phyloP scores from a whole-genome alignment of 2,329 filamentous ascomycete species.

The Fusarium cicatricum region DNA sequence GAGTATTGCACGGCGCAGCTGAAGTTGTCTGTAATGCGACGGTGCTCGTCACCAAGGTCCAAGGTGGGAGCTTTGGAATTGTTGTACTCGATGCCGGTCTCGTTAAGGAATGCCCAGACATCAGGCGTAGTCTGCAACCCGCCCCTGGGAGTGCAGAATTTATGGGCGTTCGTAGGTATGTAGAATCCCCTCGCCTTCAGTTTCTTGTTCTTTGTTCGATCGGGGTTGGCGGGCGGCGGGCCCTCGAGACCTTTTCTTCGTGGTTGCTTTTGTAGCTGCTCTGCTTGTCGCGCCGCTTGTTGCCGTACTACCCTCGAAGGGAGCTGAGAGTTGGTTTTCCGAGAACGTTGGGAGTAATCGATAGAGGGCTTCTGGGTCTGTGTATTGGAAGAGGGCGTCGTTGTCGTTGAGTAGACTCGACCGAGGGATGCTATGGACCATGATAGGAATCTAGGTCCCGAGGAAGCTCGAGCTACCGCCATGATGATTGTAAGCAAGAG shows the following conservation, averaged over 20 bases:
- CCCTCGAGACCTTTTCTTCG: conserved; percentile 11
- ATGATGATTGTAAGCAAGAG: conserved; percentile 30
- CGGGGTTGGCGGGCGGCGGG: neutral
- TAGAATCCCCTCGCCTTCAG: neutral
- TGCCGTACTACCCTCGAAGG: too few species aligned
- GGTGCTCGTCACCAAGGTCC: conserved; percentile 14
- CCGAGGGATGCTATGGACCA: conserved; percentile 9
- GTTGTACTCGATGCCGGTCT: conserved; percentile 38
- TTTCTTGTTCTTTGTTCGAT: neutral
- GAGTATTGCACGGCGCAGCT: conserved; percentile 39
- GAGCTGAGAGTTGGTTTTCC: too few species aligned
- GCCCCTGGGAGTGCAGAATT: conserved; percentile 36
- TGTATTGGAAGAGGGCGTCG: neutral
- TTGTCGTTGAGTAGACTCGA: conserved; percentile 23
- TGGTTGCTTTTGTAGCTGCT: neutral
- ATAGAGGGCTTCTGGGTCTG: neutral
- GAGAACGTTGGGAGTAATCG: too few species aligned
- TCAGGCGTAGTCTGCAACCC: conserved; percentile 43
- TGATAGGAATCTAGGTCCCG: conserved; percentile 21
- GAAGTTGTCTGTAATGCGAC: conserved; percentile 29
- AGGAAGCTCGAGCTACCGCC: conserved; percentile 35
- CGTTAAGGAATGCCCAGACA: conserved; percentile 40
- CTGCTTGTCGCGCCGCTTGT: too few species aligned
- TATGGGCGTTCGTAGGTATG: conserved; percentile 31
- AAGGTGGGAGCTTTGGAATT: conserved; percentile 32